Percentiles rank a stretch among this genome's conserved stretches.
Evolutionary conservation across 495 filamentous ascomycete species (phyloP).

Genomic region (Penicillium canariense): DNA sequence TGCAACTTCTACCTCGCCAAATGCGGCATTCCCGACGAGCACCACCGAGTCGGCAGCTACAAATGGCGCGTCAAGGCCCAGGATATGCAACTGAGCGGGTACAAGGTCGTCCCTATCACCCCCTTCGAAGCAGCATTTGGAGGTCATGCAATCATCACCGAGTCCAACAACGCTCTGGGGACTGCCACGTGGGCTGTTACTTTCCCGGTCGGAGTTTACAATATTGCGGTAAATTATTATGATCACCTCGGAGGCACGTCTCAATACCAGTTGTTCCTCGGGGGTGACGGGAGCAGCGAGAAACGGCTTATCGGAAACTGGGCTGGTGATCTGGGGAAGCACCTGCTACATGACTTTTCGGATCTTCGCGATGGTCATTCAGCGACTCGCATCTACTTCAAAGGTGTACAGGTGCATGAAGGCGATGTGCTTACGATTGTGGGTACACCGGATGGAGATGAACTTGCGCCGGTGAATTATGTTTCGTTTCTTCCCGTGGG

Average conservation of each 20-base stretch:
- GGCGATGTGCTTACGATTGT: constrained; percentile 1
- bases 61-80: constrained; percentile 61
- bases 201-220: constrained; percentile 50
- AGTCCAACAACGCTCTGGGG: constrained; percentile 38
- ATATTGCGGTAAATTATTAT: constrained; percentile 62
- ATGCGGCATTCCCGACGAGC: constrained; percentile 53
- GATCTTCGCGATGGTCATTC: constrained; percentile 1
- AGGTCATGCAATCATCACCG: constrained; percentile 41
- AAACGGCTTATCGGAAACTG: neutral
- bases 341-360: constrained; percentile 1
- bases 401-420: neutral
- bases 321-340: constrained; percentile 1
- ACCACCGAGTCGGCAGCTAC: constrained; percentile 52
- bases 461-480: constrained; percentile 2
- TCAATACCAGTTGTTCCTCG: constrained; percentile 2
- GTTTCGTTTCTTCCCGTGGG: neutral
- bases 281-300: neutral
- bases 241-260: constrained; percentile 31
- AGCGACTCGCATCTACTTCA: neutral
- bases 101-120: constrained; percentile 42
- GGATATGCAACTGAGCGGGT: constrained; percentile 54
- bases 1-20: constrained; percentile 55
- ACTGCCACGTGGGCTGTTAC: constrained; percentile 43
- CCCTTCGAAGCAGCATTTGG: constrained; percentile 55
- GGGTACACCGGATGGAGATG: neutral